These are phyloP conservation scores for Neonothopanus nambi DNA, from an alignment of 1,284 basidiomycete species.

Conservation along the genomic window DNA sequence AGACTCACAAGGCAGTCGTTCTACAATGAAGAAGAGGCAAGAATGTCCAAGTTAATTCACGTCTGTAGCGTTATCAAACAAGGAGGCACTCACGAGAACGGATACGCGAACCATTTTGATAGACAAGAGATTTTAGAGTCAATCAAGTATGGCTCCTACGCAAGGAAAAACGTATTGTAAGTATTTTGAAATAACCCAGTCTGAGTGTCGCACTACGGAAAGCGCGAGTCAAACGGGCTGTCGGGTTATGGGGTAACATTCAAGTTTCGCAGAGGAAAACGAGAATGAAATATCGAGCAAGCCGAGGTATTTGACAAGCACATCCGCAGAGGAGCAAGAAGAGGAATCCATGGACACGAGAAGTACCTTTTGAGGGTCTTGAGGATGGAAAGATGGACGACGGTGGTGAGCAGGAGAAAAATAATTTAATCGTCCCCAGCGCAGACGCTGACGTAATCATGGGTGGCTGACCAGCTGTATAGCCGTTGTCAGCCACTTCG, in stretches of 20 bases:
- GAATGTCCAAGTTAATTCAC: constrained; percentile 12
- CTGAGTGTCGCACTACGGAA: constrained; percentile 81
- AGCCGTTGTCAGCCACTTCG: constrained; percentile 6
- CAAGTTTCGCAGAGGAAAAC: too few relatives aligned
- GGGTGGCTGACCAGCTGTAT: not conserved
- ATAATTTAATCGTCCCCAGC: not conserved
- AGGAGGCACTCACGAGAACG: constrained; percentile 62
- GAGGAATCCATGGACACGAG: not conserved
- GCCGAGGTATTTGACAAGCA: constrained; percentile 3
- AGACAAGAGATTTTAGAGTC: constrained; percentile 22
- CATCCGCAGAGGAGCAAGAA: constrained; percentile 3
- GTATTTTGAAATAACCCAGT: constrained; percentile 47
- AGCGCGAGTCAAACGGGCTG: constrained; percentile 78
- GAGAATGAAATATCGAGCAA: not conserved
- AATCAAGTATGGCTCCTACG: constrained; percentile 21
- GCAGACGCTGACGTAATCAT: not conserved
- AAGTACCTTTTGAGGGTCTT: constrained; percentile 14
- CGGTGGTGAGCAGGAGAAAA: not conserved
- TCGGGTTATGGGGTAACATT: constrained; percentile 17
- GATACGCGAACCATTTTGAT: constrained; percentile 82
- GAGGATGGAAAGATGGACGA: constrained; percentile 4
- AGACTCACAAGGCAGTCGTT: constrained; percentile 69
- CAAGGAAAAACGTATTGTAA: constrained; percentile 28
- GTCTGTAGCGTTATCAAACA: too few relatives aligned
- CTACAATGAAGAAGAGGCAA: constrained; percentile 32